Percentiles rank a stretch among this genome's conserved stretches.
phyloP scores from a whole-genome alignment of 805 yeast species.

The Pichia eremophila region DNA sequence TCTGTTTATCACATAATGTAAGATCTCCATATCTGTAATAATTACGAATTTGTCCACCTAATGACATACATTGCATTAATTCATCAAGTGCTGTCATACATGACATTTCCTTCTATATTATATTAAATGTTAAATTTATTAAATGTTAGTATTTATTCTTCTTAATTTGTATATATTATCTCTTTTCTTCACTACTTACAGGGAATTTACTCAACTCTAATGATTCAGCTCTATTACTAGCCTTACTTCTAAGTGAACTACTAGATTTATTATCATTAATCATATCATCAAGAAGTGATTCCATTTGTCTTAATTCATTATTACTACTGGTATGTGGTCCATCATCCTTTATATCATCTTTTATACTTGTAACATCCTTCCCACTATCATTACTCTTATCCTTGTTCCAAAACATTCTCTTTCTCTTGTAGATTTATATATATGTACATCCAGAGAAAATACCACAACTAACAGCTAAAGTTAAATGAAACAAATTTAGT shows the following conservation, averaged over 20 bases:
- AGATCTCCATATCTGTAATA: constrained; percentile 79
- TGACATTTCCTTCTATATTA: constrained; percentile 34
- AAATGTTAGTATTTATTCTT: constrained; percentile 4
- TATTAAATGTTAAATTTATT: no score
- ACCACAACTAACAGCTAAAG: no score
- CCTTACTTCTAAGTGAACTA: constrained; percentile 19
- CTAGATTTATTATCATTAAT: background rate
- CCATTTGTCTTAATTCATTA: constrained; percentile 10
- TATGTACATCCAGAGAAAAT: no score
- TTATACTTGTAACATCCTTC: background rate
- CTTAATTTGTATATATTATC: background rate
- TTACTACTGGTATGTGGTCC: background rate
- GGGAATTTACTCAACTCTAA: constrained; percentile 21
- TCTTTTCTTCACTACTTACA: constrained; percentile 11
- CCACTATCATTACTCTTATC: background rate
- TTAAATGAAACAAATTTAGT: no score
- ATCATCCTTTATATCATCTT: constrained; percentile 2
- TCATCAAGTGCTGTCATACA: constrained; percentile 84
- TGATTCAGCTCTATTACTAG: constrained; percentile 20
- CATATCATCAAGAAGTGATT: constrained; percentile 14
- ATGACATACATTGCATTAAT: constrained; percentile 72
- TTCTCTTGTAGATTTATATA: no score
- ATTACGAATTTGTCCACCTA: constrained; percentile 83
- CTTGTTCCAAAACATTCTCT: constrained; percentile 7
- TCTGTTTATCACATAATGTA: constrained; percentile 58